phyloP scores from a whole-genome alignment of 2,329 filamentous ascomycete species.

The Fusarium robinianum region DNA sequence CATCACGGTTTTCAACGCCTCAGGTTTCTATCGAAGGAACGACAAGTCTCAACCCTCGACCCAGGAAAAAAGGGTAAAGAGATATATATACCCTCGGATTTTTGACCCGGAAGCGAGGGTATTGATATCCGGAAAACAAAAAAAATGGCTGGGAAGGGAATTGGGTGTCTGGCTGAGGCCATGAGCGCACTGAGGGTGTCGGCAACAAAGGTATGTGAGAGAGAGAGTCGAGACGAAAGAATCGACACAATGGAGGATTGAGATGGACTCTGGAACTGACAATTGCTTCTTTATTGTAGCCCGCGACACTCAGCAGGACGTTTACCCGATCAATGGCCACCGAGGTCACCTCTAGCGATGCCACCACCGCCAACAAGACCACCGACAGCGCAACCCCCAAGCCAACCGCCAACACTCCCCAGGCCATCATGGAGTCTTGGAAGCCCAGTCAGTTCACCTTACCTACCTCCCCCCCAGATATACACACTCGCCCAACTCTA shows the following conservation, averaged over 20 bases:
- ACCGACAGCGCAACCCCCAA: conserved; percentile 43
- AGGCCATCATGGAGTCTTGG: conserved; percentile 47
- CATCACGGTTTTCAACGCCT: conserved; percentile 37
- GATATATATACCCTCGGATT: too few relatives aligned
- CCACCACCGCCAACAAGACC: conserved; percentile 44
- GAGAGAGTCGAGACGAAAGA: conserved; percentile 6
- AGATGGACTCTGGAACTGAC: conserved; percentile 8
- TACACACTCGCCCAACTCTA: too few relatives aligned
- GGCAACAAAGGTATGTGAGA: conserved; percentile 43
- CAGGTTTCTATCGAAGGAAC: conserved; percentile 16
- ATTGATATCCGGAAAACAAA: neutral
- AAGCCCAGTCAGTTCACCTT: conserved; percentile 48
- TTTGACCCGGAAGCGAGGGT: too few relatives aligned
- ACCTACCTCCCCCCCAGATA: neutral
- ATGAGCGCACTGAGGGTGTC: conserved; percentile 55
- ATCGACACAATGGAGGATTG: conserved; percentile 14
- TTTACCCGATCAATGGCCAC: conserved; percentile 63
- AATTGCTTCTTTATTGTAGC: conserved; percentile 35
- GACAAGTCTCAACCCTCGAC: neutral
- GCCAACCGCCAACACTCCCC: conserved; percentile 23
- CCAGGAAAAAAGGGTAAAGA: too few relatives aligned
- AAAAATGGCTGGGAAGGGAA: conserved; percentile 53
- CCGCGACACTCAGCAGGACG: conserved; percentile 43
- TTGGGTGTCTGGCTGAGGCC: conserved; percentile 57
- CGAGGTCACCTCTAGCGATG: conserved; percentile 46